Base-by-base conservation (phyloP, 1,284 basidiomycete species). In the Takashimella tepidaria region DNA sequence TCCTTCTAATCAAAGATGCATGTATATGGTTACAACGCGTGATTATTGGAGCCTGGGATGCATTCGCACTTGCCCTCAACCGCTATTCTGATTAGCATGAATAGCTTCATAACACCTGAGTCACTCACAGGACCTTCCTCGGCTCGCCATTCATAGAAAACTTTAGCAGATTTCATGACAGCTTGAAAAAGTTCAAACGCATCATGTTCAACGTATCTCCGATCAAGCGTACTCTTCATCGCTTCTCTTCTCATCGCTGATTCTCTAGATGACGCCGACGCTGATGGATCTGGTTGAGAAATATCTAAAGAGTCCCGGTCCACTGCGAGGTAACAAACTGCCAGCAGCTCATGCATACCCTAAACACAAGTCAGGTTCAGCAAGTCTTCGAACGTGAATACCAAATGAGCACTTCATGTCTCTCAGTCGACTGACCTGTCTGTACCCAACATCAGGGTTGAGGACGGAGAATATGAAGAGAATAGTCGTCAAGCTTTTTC, bases 291-390 rank as follows among this genome's bases (percentile, higher is more conserved):
- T 37, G 31, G 8, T 16, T 37, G 31, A 1, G 43, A 24, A 0
- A 48, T 22, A 3, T 58, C 59, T 16, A 88, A 70, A 1, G 90
- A 86, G 75, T 97, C 92, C 61, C 82, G 86, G 69, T 93, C 87
- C 50, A 90, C 79, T 1, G 85, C 85, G 67, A 87, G 83, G 61
- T 89, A 87, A 26, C 95, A 73, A 0, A 89, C 87, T 1, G 91
- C 92, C 5, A 95, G 81, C 4, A 96, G 78, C 70, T 97, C 92
- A 69, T 97, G 92, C 92, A 97, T 96, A 47, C 92, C 92, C 80
- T 95, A 87, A 4, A 5, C 11, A n/a, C 37, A n/a, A 20, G 45
- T 59, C 44, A 59, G 56, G n/a, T 8, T 37, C 31, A 37, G 31
- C 16, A 37, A 16, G 31, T n/a, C 31, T 8, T 37, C 31, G 16